Base-by-base conservation (phyloP, 2,329 filamentous ascomycete genomes). In the Fusarium protoensiforme region DNA sequence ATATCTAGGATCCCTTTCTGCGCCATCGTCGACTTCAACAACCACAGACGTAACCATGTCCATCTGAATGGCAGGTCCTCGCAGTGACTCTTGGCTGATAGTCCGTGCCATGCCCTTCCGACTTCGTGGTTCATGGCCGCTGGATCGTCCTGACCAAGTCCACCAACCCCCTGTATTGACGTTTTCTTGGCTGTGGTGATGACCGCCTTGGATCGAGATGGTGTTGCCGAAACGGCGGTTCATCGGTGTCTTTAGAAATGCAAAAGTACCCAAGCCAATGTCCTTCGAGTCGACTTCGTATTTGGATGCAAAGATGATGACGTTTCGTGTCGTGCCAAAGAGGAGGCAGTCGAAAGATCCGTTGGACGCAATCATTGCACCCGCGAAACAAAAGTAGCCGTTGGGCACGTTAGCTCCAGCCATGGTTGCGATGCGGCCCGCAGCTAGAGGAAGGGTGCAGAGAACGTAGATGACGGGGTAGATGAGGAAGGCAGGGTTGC, bases 391-490 rank as follows among this genome's bases (percentile, higher is more conserved):
- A 78, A 90, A 91, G 77, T 89, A 91, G 0, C 79, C 81, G 1
- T 90, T 82, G 0, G 87, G 85, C 5, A 90, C 84, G 0, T 82
- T 58, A 11, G 83, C 81, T 1, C 88, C 87, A 0, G 88, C 86
- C 87, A 93, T 92, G 22, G 86, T 87, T 18, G 87, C 87, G 76
- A 93, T 90, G 67, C 92, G 88, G 16, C 91, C 90, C 0, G 89
- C 85, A 6, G 91, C 91, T 1, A 94, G 84, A 0, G 92, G 92
- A 0, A 91, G 85, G 0, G 92, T 93, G 77, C 92, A 92, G n/a
- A 92, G 75, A 8, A 92, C 86, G 78, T 93, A 93, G 71, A 93
- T 91, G 72, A 92, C 77, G 0, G 92, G 92, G 68, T 94, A 94
- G 9, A 92, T 84, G 33, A 92, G 89, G 70, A 93, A 90, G 10